Evolutionary conservation across 73 alveolate species (phyloP), one percentile per base, ranked within the genome.

Genomic region (Urostyla sp.): DNA sequence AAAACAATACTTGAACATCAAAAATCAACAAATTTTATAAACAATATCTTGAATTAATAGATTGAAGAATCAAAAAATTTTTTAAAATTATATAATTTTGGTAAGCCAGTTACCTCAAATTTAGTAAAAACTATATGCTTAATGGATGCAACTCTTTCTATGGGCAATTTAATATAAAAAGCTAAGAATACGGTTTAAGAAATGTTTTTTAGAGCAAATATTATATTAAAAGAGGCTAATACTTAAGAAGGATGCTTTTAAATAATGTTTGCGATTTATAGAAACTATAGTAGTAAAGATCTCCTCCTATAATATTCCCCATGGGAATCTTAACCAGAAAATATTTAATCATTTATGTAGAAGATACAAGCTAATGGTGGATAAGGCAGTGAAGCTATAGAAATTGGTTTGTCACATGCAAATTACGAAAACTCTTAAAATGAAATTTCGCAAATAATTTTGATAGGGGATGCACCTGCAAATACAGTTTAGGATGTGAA

Each of bases 111-210:
- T n/a, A n/a, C 10, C 10, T 20, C 16, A 31, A 10, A 13, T 13
- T 20, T 50, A 13, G 32, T 18, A 20, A 50, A 50, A 31, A 50
- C 63, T 50, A 13, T 50, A 31, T 13, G 10, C 63, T 20, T 50
- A 11, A 50, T 50, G 63, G 63, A 50, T 50, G 63, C 63, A 10
- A 50, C 63, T 13, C 34, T 7, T 7, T 50, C 63, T 7, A 50
- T 50, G 63, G 16, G 63, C 32, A 10, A 20, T 13, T 50, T 50
- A 20, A 50, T 50, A 13, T 7, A 50, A 10, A 50, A 20, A 7
- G 8, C 34, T 7, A 50, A 50, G 28, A 10, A 13, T 20, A 13
- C 63, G 11, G 28, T 50, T 7, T 8, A 50, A 7, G 27, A 7
- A 13, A 50, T 50, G 63, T 50, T 50, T 20, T 10, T 13, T 7